These are phyloP conservation scores for Micractinium sp. DNA, from an alignment of 139 green algal species.

Conservation along the genomic window DNA sequence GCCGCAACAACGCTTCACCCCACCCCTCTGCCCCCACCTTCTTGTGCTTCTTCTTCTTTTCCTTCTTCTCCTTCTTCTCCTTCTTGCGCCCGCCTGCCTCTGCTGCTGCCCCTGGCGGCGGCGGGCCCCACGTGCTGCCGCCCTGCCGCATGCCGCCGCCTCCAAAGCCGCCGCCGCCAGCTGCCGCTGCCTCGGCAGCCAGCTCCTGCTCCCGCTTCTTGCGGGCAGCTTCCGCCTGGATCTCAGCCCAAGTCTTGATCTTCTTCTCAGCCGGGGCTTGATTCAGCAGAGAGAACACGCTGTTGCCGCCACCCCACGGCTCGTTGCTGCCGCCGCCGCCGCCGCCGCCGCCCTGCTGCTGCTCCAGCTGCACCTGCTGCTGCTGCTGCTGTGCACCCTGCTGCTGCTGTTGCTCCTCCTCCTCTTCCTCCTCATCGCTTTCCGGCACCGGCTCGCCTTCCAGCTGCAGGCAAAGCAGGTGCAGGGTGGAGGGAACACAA, in stretches of 20 bases:
- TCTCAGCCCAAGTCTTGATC: conserved; percentile 25
- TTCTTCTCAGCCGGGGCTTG: not conserved
- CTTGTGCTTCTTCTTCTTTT: conserved; percentile 50
- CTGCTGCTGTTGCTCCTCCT: not conserved
- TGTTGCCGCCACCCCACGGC: conserved; percentile 48
- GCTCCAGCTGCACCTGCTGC: not conserved
- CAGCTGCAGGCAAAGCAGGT: conserved; percentile 27
- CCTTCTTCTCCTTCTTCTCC: conserved; percentile 41
- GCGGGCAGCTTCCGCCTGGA: conserved; percentile 9
- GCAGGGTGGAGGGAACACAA: too few species aligned
- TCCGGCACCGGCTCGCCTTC: conserved; percentile 52
- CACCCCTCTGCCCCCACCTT: conserved; percentile 20
- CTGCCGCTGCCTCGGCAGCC: conserved; percentile 5
- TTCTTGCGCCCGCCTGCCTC: not conserved
- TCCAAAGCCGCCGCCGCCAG: not conserved
- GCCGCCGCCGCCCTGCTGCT: not conserved
- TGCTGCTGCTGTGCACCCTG: not conserved
- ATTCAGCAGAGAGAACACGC: conserved; percentile 49
- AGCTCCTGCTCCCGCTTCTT: not conserved
- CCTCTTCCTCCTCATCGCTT: conserved; percentile 33
- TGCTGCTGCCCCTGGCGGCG: not conserved
- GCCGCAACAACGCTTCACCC: not conserved
- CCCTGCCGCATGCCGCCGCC: conserved; percentile 4
- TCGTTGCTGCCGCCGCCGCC: conserved; percentile 29
- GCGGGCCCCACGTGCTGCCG: conserved; percentile 5